phyloP scores from a whole-genome alignment of 2,329 filamentous ascomycete species.

The Cryphonectria nitschkei region DNA sequence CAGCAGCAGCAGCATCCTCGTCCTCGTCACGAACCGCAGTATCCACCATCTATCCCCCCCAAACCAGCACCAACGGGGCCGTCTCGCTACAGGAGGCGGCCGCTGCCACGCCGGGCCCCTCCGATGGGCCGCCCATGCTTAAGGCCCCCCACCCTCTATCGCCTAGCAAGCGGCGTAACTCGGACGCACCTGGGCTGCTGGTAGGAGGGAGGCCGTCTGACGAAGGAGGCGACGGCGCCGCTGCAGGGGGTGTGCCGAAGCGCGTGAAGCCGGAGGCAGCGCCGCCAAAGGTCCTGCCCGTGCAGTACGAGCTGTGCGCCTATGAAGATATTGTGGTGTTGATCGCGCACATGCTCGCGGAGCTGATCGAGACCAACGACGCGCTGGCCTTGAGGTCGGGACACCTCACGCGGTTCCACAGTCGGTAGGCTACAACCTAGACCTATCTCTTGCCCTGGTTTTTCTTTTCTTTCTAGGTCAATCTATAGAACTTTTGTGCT shows the following conservation, averaged over 20 bases:
- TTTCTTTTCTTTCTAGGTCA: neutral
- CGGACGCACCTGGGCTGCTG: constrained; percentile 41
- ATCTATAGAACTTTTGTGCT: neutral
- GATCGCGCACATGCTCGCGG: constrained; percentile 93
- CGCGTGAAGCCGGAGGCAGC: constrained; percentile 54
- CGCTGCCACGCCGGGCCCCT: constrained; percentile 25
- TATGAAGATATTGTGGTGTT: constrained; percentile 87
- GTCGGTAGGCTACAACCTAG: constrained; percentile 60
- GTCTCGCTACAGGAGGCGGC: neutral
- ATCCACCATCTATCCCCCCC: neutral
- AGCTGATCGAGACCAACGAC: constrained; percentile 93
- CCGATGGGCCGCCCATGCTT: constrained; percentile 34
- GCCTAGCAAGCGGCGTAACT: constrained; percentile 49
- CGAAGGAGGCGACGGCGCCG: constrained; percentile 28
- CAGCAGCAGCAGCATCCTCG: neutral
- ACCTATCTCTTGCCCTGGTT: neutral
- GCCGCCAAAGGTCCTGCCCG: constrained; percentile 65
- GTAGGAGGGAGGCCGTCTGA: constrained; percentile 21
- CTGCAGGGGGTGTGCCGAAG: constrained; percentile 48
- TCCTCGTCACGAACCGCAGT: constrained; percentile 11
- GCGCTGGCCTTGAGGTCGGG: constrained; percentile 81
- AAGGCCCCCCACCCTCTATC: constrained; percentile 36
- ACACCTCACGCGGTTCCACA: constrained; percentile 92
- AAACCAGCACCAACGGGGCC: neutral
- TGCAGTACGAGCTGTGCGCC: constrained; percentile 78